Evolutionary conservation across 305 asterid genomes (phyloP).

Genomic region (Fraxinus angustifolia): DNA sequence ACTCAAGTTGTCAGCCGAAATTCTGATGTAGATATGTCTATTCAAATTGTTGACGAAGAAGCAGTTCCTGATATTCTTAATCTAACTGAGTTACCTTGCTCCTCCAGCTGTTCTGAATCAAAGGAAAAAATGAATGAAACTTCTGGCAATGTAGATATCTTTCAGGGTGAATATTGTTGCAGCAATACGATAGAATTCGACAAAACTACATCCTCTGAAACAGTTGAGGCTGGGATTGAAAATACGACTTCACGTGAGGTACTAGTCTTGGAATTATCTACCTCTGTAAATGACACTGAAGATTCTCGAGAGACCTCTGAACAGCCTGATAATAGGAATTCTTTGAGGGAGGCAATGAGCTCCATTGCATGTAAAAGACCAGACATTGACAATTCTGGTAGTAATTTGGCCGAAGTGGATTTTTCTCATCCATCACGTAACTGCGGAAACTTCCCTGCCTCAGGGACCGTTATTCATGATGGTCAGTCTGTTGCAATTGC

Average conservation of each 20-base stretch:
- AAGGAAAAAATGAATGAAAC: slow-evolving; percentile 14
- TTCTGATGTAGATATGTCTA: slow-evolving; percentile 20
- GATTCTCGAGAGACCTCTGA: slow-evolving; percentile 25
- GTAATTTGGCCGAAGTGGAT: slow-evolving; percentile 23
- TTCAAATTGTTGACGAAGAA: slow-evolving; percentile 19
- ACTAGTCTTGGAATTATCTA: slow-evolving; percentile 21
- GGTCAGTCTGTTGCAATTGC: slow-evolving; percentile 24
- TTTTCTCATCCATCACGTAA: slow-evolving; percentile 16
- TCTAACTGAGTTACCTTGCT: slow-evolving; percentile 22
- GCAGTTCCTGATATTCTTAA: slow-evolving; percentile 21
- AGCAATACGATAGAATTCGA: slow-evolving; percentile 23
- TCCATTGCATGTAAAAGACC: slow-evolving; percentile 20
- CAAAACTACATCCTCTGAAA: slow-evolving; percentile 8
- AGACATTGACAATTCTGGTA: slow-evolving; percentile 25
- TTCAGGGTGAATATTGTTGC: slow-evolving; percentile 29
- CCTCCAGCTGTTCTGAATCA: slow-evolving; percentile 21
- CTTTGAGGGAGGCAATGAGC: slow-evolving; percentile 15
- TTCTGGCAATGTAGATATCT: slow-evolving; percentile 6
- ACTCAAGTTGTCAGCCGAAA: slow-evolving; percentile 22
- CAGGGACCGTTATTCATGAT: slow-evolving; percentile 31
- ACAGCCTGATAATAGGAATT: slow-evolving; percentile 29
- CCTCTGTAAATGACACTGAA: slow-evolving; percentile 13
- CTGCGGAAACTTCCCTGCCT: slow-evolving; percentile 29
- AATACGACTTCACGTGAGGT: slow-evolving; percentile 16
- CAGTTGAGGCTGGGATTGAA: neutral